Evolutionary conservation across 2,329 filamentous ascomycete genomes (phyloP).

Genomic region (Cladosporium sp.): DNA sequence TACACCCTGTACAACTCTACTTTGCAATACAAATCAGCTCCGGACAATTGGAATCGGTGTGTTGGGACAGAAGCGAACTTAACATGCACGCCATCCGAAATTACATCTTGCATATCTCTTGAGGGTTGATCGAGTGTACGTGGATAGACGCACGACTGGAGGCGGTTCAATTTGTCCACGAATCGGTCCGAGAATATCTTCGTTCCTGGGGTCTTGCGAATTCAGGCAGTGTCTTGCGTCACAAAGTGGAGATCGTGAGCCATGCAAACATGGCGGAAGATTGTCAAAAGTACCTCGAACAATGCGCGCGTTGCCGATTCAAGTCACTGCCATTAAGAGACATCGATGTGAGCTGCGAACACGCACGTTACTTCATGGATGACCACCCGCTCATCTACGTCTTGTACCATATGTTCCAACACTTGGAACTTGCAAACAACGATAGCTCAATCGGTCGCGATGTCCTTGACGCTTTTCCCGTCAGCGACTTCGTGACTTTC

Average conservation of each 20-base stretch:
- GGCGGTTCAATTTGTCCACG: conserved; percentile 56
- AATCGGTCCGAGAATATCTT: conserved; percentile 42
- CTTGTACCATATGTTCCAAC: neutral
- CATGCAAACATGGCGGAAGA: neutral
- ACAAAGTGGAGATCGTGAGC: neutral
- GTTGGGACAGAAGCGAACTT: conserved; percentile 30
- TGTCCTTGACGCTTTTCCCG: neutral
- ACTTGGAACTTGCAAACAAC: neutral
- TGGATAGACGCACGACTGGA: conserved; percentile 14
- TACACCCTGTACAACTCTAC: conserved; percentile 50
- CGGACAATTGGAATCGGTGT: conserved; percentile 1
- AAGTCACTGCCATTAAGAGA: neutral
- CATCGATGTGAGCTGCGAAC: too few relatives aligned
- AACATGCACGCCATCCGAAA: conserved; percentile 29
- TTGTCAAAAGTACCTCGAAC: neutral
- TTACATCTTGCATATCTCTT: conserved; percentile 48
- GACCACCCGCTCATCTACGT: neutral
- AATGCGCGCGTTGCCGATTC: too few relatives aligned
- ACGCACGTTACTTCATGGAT: too few relatives aligned
- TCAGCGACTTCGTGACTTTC: neutral
- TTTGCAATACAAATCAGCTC: conserved; percentile 40
- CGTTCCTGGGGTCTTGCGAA: neutral
- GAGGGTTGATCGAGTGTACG: conserved; percentile 52
- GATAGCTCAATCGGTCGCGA: neutral
- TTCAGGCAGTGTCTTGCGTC: too few relatives aligned